A percentile compares a stretch with the other conserved stretches of the same genome.
phyloP scores from a whole-genome alignment of 768 basidiomycete genomes.

The Lanmaoa pseudosensibilis region DNA sequence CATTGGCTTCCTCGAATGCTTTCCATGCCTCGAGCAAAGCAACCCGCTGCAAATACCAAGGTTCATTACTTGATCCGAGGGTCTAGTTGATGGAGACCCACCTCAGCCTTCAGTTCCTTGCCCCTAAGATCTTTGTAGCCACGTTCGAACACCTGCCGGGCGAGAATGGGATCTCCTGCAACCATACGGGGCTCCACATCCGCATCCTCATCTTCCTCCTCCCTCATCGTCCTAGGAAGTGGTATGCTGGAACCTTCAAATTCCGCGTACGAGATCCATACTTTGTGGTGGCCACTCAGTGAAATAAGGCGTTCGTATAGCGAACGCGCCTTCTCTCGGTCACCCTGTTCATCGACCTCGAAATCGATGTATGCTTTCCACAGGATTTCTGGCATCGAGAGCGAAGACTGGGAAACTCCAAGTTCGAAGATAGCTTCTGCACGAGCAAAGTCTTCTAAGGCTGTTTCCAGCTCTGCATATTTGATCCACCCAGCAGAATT shows the following conservation, averaged over 20 bases:
- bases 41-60: constrained; percentile 61
- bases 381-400: constrained; percentile 93
- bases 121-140: constrained; percentile 85
- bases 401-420: constrained; percentile 74
- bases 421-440: constrained; percentile 95
- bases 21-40: constrained; percentile 95
- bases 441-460: constrained; percentile 82
- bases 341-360: constrained; percentile 86
- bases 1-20: constrained; percentile 82
- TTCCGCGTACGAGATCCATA: constrained; percentile 93
- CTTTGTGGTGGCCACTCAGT: constrained; percentile 91
- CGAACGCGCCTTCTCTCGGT: constrained; percentile 77
- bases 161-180: constrained; percentile 67
- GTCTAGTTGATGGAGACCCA: constrained; percentile 35
- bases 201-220: constrained; percentile 59
- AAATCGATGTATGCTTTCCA: constrained; percentile 98
- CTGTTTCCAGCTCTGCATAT: constrained; percentile 88
- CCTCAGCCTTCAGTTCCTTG: constrained; percentile 85
- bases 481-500: constrained; percentile 96
- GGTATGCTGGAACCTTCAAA: constrained; percentile 85
- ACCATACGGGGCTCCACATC: constrained; percentile 53
- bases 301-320: constrained; percentile 86
- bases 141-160: constrained; percentile 79
- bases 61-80: constrained; percentile 1
- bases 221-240: constrained; percentile 59